Percentiles rank a stretch among this genome's conserved stretches.
These are phyloP conservation scores for Aspergillus baeticus DNA, from an alignment of 495 filamentous ascomycete species.

Conservation along the genomic window DNA sequence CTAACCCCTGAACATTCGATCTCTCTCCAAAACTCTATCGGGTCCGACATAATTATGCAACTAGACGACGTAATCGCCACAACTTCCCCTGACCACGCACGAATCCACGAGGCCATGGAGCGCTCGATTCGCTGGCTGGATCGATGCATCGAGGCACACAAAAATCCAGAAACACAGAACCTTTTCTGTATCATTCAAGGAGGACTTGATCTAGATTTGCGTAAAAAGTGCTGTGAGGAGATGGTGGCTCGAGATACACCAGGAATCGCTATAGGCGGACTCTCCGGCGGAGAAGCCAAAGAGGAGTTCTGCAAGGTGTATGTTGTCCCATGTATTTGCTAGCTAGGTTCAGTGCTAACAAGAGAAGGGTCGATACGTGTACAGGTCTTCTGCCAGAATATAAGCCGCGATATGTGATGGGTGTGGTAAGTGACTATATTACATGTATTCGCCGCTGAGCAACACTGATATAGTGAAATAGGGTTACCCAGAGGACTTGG, in stretches of 20 bases:
- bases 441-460: neutral
- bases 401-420: constrained; percentile 98
- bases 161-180: constrained; percentile 80
- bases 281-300: constrained; percentile 82
- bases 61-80: constrained; percentile 96
- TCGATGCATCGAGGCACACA: constrained; percentile 89
- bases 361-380: constrained; percentile 72
- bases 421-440: constrained; percentile 66
- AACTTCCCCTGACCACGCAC: constrained; percentile 79
- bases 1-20: constrained; percentile 98
- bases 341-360: constrained; percentile 9
- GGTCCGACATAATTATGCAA: constrained; percentile 99
- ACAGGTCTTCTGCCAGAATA: constrained; percentile 80
- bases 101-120: constrained; percentile 94
- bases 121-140: constrained; percentile 98
- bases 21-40: constrained; percentile 92
- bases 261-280: constrained; percentile 92
- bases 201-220: constrained; percentile 86
- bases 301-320: constrained; percentile 61
- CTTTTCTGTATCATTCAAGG: constrained; percentile 99
- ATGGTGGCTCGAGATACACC: constrained; percentile 93
- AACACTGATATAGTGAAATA: constrained; percentile 25
- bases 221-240: constrained; percentile 76
- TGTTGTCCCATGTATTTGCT: constrained; percentile 11
- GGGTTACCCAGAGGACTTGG: constrained; percentile 92